A percentile compares a stretch with the other conserved stretches of the same genome.
Evolutionary conservation across 148 eudicot genomes (phyloP).

Genomic region (Nyssa sinensis): DNA sequence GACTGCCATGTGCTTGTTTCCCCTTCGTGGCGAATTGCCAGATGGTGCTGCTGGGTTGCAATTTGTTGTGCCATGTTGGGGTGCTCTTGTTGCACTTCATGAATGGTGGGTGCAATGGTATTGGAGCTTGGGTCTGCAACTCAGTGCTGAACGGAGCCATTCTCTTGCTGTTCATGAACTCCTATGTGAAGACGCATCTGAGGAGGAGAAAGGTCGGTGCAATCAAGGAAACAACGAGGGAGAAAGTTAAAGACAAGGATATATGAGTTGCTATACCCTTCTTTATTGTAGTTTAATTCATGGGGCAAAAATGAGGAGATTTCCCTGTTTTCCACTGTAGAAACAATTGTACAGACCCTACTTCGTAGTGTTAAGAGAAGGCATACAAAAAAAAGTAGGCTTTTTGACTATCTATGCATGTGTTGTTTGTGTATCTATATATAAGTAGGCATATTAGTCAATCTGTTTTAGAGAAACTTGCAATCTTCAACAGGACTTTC

Average conservation of each 20-base stretch:
- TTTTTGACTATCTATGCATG: too few relatives aligned
- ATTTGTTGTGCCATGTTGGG: slow-evolving; percentile 55
- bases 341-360: too few relatives aligned
- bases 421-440: too few relatives aligned
- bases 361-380: too few relatives aligned
- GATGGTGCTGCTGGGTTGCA: slow-evolving; percentile 49
- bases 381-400: too few relatives aligned
- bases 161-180: slow-evolving; percentile 59
- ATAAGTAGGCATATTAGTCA: too few relatives aligned
- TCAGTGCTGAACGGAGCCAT: slow-evolving; percentile 65
- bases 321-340: too few relatives aligned
- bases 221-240: neutral
- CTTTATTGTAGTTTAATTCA: neutral
- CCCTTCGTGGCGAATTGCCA: slow-evolving; percentile 72
- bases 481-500: too few relatives aligned
- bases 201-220: slow-evolving; percentile 16
- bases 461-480: too few relatives aligned
- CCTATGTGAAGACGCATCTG: slow-evolving; percentile 46
- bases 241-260: slow-evolving; percentile 1
- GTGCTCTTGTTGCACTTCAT: slow-evolving; percentile 60
- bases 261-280: slow-evolving; percentile 4
- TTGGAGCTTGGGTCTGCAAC: slow-evolving; percentile 80
- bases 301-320: neutral
- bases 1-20: slow-evolving; percentile 65
- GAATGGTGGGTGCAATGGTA: slow-evolving; percentile 86